Evolutionary conservation across 2,329 filamentous ascomycete genomes (phyloP).

Genomic region (Pseudogymnoascus sp.): DNA sequence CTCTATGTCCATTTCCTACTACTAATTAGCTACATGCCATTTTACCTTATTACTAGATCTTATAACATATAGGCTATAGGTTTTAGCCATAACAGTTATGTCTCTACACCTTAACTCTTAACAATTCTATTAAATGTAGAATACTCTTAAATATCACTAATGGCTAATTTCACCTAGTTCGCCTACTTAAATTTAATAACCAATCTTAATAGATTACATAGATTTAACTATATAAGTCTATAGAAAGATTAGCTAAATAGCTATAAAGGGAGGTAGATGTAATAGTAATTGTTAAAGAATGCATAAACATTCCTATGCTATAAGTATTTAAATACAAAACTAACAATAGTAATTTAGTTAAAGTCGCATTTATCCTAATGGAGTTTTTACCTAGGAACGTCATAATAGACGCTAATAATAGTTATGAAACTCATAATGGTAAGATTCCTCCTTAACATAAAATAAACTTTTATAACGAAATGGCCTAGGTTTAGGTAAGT

Average conservation of each 20-base stretch:
- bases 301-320: background rate
- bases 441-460: background rate
- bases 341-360: background rate
- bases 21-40: too few relatives aligned
- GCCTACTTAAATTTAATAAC: background rate
- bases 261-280: background rate
- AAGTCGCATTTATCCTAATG: background rate
- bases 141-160: background rate
- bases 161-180: background rate
- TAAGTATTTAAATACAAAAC: background rate
- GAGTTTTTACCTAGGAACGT: background rate
- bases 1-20: too few relatives aligned
- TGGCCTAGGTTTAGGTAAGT: background rate
- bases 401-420: background rate
- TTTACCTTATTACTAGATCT: too few relatives aligned
- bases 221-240: background rate
- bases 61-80: too few relatives aligned
- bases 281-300: background rate
- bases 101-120: background rate
- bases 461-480: background rate
- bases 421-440: background rate
- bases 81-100: too few relatives aligned
- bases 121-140: background rate
- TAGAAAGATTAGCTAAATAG: background rate
- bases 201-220: background rate